These are phyloP conservation scores for Canariomyces notabilis DNA, from an alignment of 2,329 filamentous ascomycete genomes.

Conservation along the genomic window DNA sequence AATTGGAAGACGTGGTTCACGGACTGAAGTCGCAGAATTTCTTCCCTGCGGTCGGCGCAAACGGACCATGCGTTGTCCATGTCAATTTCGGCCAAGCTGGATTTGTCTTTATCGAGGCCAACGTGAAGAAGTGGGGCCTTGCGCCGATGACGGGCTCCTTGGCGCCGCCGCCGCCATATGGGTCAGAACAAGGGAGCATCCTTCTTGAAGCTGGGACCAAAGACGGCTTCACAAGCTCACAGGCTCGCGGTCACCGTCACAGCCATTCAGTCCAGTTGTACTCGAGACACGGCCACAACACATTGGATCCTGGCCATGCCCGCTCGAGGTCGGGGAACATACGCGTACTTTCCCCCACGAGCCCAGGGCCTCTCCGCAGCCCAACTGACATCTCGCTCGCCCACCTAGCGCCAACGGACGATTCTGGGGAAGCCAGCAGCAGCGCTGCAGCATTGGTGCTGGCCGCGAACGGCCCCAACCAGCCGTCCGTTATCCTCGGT, in stretches of 20 bases:
- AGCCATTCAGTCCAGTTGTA: conserved; percentile 45
- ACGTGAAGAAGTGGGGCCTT: conserved; percentile 99
- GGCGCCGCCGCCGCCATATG: conserved; percentile 92
- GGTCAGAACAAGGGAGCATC: conserved; percentile 94
- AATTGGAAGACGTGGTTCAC: conserved; percentile 88
- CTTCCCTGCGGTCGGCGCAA: conserved; percentile 95
- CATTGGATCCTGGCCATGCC: conserved; percentile 59
- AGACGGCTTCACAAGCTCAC: conserved; percentile 45
- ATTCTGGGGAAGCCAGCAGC: conserved; percentile 65
- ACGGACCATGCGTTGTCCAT: conserved; percentile 85
- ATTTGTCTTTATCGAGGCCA: conserved; percentile 98
- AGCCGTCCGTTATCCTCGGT: conserved; percentile 38
- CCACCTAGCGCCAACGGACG: conserved; percentile 68
- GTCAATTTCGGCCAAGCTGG: conserved; percentile 98
- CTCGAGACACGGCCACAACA: conserved; percentile 34
- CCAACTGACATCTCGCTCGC: conserved; percentile 95
- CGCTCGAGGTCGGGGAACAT: conserved; percentile 75
- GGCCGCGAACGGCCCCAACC: conserved; percentile 35
- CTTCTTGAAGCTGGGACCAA: conserved; percentile 79
- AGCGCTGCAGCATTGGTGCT: conserved; percentile 40
- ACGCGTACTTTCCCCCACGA: conserved; percentile 69
- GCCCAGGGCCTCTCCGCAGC: conserved; percentile 81
- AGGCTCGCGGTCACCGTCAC: conserved; percentile 38
- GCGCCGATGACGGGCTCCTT: conserved; percentile 94
- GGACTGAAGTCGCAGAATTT: conserved; percentile 94